Evolutionary conservation across 1,139 yeast species (phyloP), one percentile per base, ranked within the genome.

Genomic region (Zygosaccharomyces sapae): DNA sequence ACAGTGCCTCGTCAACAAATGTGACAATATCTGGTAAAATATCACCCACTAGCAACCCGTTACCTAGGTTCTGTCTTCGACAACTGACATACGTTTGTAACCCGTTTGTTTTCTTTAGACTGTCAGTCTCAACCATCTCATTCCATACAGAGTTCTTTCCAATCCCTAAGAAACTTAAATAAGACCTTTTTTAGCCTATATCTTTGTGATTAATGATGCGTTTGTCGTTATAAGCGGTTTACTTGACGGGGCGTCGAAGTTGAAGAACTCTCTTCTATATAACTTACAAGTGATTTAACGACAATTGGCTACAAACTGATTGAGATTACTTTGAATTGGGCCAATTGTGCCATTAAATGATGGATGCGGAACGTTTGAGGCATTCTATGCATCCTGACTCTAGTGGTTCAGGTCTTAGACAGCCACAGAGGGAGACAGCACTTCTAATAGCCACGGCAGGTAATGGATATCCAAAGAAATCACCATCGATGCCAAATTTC

Each of bases 401-500:
- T 39, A 35, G 46, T 27, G 22, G 22, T 25, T 18, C 30, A 35
- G 45, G 47, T 39, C 42, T 24, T 27, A n/a, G 24, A 33, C 20
- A 4, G 13, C 19, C 24, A 19, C 27, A 24, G 24, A 27, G 8
- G 38, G 41, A 18, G 41, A 35, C 35, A 18, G 44, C n/a, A n/a
- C n/a, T 22, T 16, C 44, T 24, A 30, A 16, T 25, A 38, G 42
- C 33, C 41, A 43, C 30, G 10, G 29, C n/a, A 24, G 41, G 44
- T 30, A 43, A 42, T 35, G 51, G 43, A 25, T 49, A 44, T 35
- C 47, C 50, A 33, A 45, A 49, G 34, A 55, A 55, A 44, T 61
- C 66, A 12, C 65, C 66, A 5, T 62, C 66, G 7, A 61, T 59
- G 13, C 67, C 66, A 2, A 56, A 60, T 44, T 55, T 63, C 43